A percentile compares a stretch with the other conserved stretches of the same genome.
phyloP scores from a whole-genome alignment of 139 green algal genomes.

The Closterium sp. region DNA sequence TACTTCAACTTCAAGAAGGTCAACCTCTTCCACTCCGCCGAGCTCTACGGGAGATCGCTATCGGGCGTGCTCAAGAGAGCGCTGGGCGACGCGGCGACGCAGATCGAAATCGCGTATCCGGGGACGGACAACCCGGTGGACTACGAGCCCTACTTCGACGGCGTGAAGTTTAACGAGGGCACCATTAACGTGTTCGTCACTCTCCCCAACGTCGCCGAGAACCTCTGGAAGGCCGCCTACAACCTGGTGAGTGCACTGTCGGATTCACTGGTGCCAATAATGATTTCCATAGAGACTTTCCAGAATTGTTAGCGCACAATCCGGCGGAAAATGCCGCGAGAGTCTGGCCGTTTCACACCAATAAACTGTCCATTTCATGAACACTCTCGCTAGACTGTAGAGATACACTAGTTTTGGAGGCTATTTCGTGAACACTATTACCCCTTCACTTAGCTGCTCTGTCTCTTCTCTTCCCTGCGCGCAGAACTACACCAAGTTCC shows the following conservation, averaged over 20 bases:
- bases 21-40: neutral
- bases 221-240: neutral
- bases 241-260: neutral
- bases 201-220: neutral
- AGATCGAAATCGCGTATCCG: neutral
- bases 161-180: neutral
- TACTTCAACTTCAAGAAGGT: slow-evolving; percentile 7
- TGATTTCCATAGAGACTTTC: too few species aligned
- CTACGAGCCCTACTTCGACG: neutral
- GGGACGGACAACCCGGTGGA: neutral
- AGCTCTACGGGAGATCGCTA: neutral
- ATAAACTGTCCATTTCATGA: too few species aligned
- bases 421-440: too few species aligned
- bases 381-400: too few species aligned
- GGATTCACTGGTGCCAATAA: too few species aligned
- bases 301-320: too few species aligned
- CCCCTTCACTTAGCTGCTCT: too few species aligned
- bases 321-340: too few species aligned
- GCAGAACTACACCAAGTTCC: slow-evolving; percentile 16
- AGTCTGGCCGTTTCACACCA: too few species aligned
- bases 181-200: neutral
- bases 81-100: neutral
- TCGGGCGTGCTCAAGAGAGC: neutral
- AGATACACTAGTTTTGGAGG: too few species aligned
- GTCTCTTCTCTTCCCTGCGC: neutral